Conservation (phyloP, 2,329 filamentous ascomycete genomes). For the Lecanicillium sp. region DNA sequence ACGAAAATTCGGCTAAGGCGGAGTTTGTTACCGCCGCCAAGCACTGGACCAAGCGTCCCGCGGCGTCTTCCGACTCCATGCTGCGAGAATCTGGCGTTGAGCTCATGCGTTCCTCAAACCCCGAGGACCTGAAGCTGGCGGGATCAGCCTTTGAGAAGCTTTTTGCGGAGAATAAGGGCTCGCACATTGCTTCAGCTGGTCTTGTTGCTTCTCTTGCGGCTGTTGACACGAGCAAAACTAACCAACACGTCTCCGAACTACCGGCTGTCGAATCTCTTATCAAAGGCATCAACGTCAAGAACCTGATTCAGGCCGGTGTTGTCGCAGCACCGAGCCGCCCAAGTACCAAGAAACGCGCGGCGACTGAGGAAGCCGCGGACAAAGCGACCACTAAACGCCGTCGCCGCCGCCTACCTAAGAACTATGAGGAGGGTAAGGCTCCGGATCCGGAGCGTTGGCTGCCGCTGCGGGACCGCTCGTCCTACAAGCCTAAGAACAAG, state of each 20-base stretch:
- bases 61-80: conserved; percentile 49
- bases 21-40: conserved; percentile 74
- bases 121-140: conserved; percentile 63
- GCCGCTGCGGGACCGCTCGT: conserved; percentile 80
- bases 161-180: conserved; percentile 56
- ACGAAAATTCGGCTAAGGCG: conserved; percentile 62
- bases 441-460: conserved; percentile 91
- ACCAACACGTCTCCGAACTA: conserved; percentile 50
- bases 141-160: conserved; percentile 74
- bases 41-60: conserved; percentile 66
- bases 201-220: conserved; percentile 77
- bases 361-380: conserved; percentile 27
- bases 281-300: conserved; percentile 51
- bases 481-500: conserved; percentile 83
- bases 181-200: conserved; percentile 69
- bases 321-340: conserved; percentile 34
- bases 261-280: conserved; percentile 58
- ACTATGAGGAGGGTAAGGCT: conserved; percentile 69
- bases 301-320: conserved; percentile 62
- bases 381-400: conserved; percentile 51
- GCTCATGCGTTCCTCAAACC: conserved; percentile 67
- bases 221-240: conserved; percentile 49
- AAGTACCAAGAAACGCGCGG: conserved; percentile 43
- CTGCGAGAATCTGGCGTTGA: conserved; percentile 77
- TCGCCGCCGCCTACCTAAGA: conserved; percentile 61